A percentile compares a stretch with the other conserved stretches of the same genome.
Evolutionary conservation across 768 basidiomycete genomes (phyloP).

Genomic region (Leccinum arenicola): DNA sequence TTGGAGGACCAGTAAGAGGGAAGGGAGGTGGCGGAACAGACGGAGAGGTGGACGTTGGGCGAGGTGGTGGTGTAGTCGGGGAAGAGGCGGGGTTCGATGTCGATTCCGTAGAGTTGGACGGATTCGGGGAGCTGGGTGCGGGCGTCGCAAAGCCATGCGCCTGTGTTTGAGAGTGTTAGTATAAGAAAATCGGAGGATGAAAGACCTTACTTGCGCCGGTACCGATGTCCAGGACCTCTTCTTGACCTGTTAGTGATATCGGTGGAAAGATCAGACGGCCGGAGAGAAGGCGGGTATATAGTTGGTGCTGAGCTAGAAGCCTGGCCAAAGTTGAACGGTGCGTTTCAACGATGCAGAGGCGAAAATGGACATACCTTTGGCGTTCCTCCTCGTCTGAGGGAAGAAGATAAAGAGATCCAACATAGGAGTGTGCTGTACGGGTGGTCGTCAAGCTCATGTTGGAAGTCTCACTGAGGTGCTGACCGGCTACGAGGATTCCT

Average conservation of each 20-base stretch:
- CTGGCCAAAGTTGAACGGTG: neutral
- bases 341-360: neutral
- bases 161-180: neutral
- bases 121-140: slow-evolving; percentile 13
- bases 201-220: slow-evolving; percentile 14
- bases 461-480: neutral
- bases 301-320: slow-evolving; percentile 16
- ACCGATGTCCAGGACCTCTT: slow-evolving; percentile 24
- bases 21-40: slow-evolving; percentile 27
- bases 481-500: neutral
- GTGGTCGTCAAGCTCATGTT: slow-evolving; percentile 9
- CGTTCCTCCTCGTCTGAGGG: slow-evolving; percentile 28
- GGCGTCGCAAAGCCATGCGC: slow-evolving; percentile 23
- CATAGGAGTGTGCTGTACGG: slow-evolving; percentile 19
- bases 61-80: slow-evolving; percentile 3
- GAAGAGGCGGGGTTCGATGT: slow-evolving; percentile 25
- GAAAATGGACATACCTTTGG: slow-evolving; percentile 12
- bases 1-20: slow-evolving; percentile 30
- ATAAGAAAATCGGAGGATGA: neutral
- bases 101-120: slow-evolving; percentile 24
- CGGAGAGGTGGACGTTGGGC: slow-evolving; percentile 19
- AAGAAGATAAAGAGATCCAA: slow-evolving; percentile 21
- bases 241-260: slow-evolving; percentile 10
- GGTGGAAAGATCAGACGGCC: slow-evolving; percentile 23
- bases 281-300: slow-evolving; percentile 22